phyloP scores from a whole-genome alignment of 345 rosid species.

The Eucalyptus guilfoylei region DNA sequence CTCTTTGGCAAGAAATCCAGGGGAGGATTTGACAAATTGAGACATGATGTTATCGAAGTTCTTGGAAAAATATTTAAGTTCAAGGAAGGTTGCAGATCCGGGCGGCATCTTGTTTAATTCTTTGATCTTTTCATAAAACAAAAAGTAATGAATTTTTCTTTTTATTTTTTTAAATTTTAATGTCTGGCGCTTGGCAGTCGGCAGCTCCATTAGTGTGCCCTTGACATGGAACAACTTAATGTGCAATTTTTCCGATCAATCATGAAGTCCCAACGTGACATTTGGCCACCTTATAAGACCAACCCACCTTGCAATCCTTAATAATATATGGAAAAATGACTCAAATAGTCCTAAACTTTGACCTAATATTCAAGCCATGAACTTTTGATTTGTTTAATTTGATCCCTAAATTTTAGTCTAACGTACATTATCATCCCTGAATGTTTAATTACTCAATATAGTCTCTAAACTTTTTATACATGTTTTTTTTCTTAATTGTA shows the following conservation, averaged over 20 bases:
- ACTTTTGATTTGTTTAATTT: too few relatives aligned
- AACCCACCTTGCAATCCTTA: not conserved
- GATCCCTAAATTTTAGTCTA: too few relatives aligned
- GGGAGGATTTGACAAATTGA: not conserved
- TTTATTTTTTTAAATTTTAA: not conserved
- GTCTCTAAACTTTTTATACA: rapidly evolving
- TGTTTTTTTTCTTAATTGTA: rapidly evolving
- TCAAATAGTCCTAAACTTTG: too few relatives aligned
- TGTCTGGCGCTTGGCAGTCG: not conserved
- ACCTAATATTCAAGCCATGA: rapidly evolving
- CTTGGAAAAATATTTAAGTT: not conserved
- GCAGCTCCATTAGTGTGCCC: not conserved
- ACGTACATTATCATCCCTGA: too few relatives aligned
- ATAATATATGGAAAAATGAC: too few relatives aligned
- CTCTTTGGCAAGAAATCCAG: not conserved
- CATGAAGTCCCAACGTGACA: not conserved
- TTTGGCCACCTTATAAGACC: not conserved
- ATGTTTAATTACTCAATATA: too few relatives aligned
- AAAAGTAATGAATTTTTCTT: not conserved
- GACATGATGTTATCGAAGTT: not conserved
- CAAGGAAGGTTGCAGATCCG: not conserved
- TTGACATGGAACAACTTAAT: not conserved
- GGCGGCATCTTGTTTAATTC: not conserved
- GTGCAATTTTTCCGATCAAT: not conserved
- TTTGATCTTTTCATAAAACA: not conserved